Evolutionary conservation across 1,139 yeast species (phyloP).

Genomic region (Scheffersomyces insectosa): DNA sequence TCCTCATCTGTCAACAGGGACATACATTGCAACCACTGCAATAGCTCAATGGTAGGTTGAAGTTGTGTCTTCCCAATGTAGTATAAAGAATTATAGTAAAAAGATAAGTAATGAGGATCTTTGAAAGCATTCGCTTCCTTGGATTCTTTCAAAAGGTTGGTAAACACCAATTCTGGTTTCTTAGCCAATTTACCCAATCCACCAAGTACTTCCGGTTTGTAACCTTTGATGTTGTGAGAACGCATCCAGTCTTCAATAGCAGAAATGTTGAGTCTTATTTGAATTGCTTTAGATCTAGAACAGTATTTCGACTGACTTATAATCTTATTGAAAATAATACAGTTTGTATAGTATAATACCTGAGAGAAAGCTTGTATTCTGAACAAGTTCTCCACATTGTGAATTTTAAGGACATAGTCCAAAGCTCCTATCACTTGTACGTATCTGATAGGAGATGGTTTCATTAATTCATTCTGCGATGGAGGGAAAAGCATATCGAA

Average conservation of each 20-base stretch:
- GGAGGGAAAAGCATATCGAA: constrained; percentile 74
- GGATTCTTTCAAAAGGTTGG: constrained; percentile 21
- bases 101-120: constrained; percentile 37
- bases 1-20: constrained; percentile 59
- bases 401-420: constrained; percentile 79
- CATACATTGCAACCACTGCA: constrained; percentile 91
- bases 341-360: constrained; percentile 76
- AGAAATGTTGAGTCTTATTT: constrained; percentile 81
- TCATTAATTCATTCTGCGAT: constrained; percentile 56
- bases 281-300: constrained; percentile 84
- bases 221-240: constrained; percentile 65
- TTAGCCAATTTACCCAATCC: constrained; percentile 24
- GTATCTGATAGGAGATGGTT: constrained; percentile 85
- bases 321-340: constrained; percentile 71
- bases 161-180: constrained; percentile 16
- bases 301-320: constrained; percentile 65
- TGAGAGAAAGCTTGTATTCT: constrained; percentile 77
- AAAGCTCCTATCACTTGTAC: constrained; percentile 89
- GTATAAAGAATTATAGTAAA: constrained; percentile 58
- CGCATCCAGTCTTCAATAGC: constrained; percentile 92
- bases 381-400: constrained; percentile 74
- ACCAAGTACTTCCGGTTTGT: constrained; percentile 34
- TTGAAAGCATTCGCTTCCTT: constrained; percentile 4
- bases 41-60: constrained; percentile 71
- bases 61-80: constrained; percentile 66